Evolutionary conservation across 2,329 filamentous ascomycete species (phyloP), one percentile per base, ranked within the genome.

Genomic region (Colletotrichum navitas): DNA sequence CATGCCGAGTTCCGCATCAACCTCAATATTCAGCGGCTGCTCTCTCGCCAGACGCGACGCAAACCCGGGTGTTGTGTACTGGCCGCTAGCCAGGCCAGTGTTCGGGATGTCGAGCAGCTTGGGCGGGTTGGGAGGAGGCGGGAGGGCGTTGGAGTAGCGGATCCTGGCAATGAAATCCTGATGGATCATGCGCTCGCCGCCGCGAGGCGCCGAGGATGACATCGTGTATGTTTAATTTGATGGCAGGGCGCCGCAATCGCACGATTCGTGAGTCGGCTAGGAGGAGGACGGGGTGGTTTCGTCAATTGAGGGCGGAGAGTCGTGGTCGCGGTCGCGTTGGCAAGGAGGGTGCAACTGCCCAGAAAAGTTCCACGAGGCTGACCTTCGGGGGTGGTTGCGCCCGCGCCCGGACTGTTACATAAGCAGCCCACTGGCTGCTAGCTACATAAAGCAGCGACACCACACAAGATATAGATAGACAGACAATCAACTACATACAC

Each of bases 161-260:
- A 98, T 94, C 77, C 95, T 93, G 74, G 95, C 95, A 80, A 99
- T 97, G 83, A 98, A 98, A 83, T 99, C 96, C 84, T 99, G 96
- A 80, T 97, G 94, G 77, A 91, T 86, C 78, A 89, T 86, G 80
- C 89, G 87, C 81, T 89, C 87, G 80, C 86, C 85, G 74, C 79
- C 80, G 76, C 82, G 82, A 76, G 79, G 75, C 73, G 76, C 78
- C 24, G 79, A 77, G 68, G 80, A 80, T 59, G 80, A 78, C 80
- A 81, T 81, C 36, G 68, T 74, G 52, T 24, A 5, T 18, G 4
- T 21, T 7, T 2, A 8, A 43, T 16, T 18, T 21, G 26, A 45
- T 16, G 5, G 34, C 11, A n/a, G 10, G 36, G 18, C 26, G 24
- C 34, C 10, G 21, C 26, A 18, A 45, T 56, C 32, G 14, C 26